Conservation (phyloP, 768 basidiomycete species). For the Boletus sp. region DNA sequence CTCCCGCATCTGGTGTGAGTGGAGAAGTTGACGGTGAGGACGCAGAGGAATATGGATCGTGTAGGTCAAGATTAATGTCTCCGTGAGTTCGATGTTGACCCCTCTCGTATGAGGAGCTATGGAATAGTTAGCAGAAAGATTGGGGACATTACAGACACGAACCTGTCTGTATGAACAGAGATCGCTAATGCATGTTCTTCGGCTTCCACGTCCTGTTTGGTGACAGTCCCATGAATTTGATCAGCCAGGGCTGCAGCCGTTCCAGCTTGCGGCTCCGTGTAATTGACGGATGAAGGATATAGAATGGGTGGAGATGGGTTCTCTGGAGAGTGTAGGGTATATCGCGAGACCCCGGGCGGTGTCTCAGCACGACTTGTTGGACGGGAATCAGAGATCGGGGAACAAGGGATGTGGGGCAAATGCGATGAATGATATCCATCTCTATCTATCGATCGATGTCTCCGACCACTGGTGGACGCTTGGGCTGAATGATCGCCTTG, state of each 20-base stretch:
- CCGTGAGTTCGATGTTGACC: too few relatives aligned
- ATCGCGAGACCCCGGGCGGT: background rate
- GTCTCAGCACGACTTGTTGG: background rate
- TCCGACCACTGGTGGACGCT: background rate
- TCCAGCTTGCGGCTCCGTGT: background rate
- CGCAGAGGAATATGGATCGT: background rate
- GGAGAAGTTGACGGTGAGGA: background rate
- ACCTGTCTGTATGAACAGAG: conserved; percentile 3
- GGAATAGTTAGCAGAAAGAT: background rate
- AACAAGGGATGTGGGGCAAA: background rate
- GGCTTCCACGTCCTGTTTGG: background rate
- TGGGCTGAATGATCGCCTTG: background rate
- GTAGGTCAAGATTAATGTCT: background rate
- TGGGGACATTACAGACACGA: background rate
- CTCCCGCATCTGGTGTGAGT: background rate
- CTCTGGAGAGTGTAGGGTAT: background rate
- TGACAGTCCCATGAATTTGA: background rate
- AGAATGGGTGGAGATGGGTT: background rate
- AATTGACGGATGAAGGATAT: background rate
- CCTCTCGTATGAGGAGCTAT: background rate
- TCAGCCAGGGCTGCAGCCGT: background rate
- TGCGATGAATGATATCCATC: background rate
- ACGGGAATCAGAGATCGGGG: background rate
- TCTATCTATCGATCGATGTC: background rate
- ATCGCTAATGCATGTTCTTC: background rate